phyloP scores from a whole-genome alignment of 2,329 filamentous ascomycete genomes.

The Venturia asperata region DNA sequence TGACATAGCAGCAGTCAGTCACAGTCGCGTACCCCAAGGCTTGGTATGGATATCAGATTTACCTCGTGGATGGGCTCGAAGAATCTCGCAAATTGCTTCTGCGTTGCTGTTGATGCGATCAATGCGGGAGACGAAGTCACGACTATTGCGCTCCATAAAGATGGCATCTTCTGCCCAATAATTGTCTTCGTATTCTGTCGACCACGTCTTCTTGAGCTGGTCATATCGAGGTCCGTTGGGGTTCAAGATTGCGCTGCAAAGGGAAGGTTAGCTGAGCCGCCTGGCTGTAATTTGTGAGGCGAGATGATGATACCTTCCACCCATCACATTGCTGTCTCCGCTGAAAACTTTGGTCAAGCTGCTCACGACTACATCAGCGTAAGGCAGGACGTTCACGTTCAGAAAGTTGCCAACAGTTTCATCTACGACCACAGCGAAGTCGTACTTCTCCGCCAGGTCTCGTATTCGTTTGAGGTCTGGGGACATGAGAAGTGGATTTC shows the following conservation, averaged over 20 bases:
- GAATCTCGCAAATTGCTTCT: constrained; percentile 69
- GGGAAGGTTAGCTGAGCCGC: constrained; percentile 13
- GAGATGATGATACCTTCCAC: constrained; percentile 52
- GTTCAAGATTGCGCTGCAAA: constrained; percentile 50
- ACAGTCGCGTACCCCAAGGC: background rate
- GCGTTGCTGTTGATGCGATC: constrained; percentile 79
- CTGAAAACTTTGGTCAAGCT: constrained; percentile 96
- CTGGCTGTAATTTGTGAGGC: background rate
- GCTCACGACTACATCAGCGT: constrained; percentile 86
- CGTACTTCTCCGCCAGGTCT: constrained; percentile 68
- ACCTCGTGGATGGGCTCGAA: constrained; percentile 52
- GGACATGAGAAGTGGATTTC: constrained; percentile 80
- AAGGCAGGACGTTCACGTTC: constrained; percentile 86
- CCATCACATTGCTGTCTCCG: constrained; percentile 97
- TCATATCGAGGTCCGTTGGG: constrained; percentile 63
- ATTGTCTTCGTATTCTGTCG: constrained; percentile 69
- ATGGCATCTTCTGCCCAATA: constrained; percentile 93
- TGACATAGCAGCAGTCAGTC: background rate
- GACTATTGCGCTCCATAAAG: constrained; percentile 92
- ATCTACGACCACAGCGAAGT: constrained; percentile 86
- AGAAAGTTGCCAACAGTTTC: constrained; percentile 96
- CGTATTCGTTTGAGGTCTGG: constrained; percentile 81
- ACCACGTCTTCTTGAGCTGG: constrained; percentile 59
- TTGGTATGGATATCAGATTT: constrained; percentile 21
- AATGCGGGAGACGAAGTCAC: constrained; percentile 79